These are phyloP conservation scores for Ustilago esculenta DNA, from an alignment of 1,284 basidiomycete species.

Conservation along the genomic window DNA sequence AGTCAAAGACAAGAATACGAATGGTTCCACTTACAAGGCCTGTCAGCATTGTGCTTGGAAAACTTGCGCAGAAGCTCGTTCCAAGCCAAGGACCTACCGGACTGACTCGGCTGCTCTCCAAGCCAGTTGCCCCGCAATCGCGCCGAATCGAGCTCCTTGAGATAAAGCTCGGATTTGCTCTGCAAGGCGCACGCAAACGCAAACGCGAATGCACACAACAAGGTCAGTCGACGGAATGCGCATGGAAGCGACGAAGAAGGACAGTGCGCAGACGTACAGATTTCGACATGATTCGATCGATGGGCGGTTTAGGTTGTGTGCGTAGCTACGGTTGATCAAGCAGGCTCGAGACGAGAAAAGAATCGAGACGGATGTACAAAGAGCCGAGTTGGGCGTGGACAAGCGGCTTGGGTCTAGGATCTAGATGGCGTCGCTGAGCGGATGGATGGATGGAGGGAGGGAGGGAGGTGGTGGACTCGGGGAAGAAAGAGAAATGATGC, in stretches of 20 bases:
- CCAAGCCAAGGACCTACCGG: constrained; percentile 42
- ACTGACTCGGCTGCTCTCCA: constrained; percentile 37
- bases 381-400: no score
- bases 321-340: no score
- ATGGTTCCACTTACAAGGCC: constrained; percentile 32
- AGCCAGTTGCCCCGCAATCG: constrained; percentile 60
- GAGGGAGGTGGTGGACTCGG: no score
- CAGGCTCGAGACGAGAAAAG: no score
- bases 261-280: constrained; percentile 29
- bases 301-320: no score
- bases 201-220: neutral
- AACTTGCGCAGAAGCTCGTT: constrained; percentile 67
- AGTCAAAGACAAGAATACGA: neutral
- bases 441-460: no score
- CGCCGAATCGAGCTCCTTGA: constrained; percentile 60
- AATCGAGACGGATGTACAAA: no score
- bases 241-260: no score
- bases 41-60: constrained; percentile 65
- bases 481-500: no score
- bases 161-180: constrained; percentile 58
- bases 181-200: constrained; percentile 3
- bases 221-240: no score
- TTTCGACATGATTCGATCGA: constrained; percentile 33
- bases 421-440: no score
- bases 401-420: no score